Conservation (phyloP, 345 rosid species). For the Ceriops zippeliana region DNA sequence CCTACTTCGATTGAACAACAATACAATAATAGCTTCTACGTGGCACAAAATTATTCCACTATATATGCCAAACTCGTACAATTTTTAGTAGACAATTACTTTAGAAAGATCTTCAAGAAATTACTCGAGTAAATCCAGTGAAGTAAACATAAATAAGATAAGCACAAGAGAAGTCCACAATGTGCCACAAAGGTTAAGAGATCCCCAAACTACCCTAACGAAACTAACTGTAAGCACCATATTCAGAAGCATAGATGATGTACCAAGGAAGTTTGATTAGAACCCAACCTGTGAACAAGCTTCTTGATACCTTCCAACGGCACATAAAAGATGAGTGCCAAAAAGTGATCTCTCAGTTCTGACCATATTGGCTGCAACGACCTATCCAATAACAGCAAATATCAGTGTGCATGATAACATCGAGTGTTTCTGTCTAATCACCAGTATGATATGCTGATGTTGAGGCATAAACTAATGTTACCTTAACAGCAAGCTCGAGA, state of each 20-base stretch:
- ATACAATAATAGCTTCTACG: neutral
- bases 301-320: conserved; percentile 96
- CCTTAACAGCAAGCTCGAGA: conserved; percentile 95
- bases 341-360: conserved; percentile 80
- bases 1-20: neutral
- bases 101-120: no score
- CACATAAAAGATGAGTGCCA: conserved; percentile 94
- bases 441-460: neutral
- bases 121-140: neutral
- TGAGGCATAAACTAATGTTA: conserved; percentile 18
- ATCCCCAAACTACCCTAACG: neutral
- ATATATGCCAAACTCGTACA: no score
- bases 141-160: neutral
- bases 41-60: neutral
- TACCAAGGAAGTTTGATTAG: neutral
- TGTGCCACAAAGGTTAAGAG: neutral
- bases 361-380: conserved; percentile 98
- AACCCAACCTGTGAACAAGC: conserved; percentile 94
- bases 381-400: conserved; percentile 36
- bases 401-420: neutral
- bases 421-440: neutral
- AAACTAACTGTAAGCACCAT: neutral
- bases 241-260: neutral
- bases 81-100: no score
- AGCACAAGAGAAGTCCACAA: neutral